Percentiles rank a stretch among this genome's conserved stretches.
Conservation (phyloP, 208 protist species). For the Strigomonas culicis region DNA sequence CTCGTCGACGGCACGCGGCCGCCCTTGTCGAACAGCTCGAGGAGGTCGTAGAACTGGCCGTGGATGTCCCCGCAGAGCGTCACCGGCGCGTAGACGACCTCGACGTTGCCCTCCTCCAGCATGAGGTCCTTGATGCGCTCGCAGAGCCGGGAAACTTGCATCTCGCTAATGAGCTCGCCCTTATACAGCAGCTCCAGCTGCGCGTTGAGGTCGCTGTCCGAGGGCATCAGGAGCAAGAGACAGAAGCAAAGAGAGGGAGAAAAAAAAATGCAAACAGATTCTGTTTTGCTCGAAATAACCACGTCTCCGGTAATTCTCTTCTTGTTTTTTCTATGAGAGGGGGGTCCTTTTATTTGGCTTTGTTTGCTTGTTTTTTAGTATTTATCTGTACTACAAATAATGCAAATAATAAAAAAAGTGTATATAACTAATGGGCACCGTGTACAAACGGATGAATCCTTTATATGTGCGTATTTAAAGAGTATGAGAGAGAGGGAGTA, state of each 20-base stretch:
- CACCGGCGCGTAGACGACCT: conserved; percentile 87
- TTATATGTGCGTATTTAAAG: too few relatives aligned
- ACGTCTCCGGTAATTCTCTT: neutral
- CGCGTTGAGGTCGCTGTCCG: conserved; percentile 50
- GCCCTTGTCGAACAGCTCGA: conserved; percentile 96
- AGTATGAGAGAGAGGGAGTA: too few relatives aligned
- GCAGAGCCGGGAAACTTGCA: conserved; percentile 87
- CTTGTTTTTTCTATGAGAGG: neutral
- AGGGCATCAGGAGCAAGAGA: neutral
- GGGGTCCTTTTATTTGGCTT: neutral
- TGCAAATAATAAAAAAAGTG: neutral
- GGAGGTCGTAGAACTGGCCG: conserved; percentile 96
- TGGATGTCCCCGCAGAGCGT: conserved; percentile 95
- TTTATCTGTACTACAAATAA: neutral
- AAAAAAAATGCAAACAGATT: neutral
- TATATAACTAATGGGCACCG: too few relatives aligned
- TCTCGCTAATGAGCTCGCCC: conserved; percentile 92
- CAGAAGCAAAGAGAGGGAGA: neutral
- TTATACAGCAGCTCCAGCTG: conserved; percentile 75
- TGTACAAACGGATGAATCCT: too few relatives aligned
- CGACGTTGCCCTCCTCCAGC: conserved; percentile 91
- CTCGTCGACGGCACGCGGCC: conserved; percentile 90
- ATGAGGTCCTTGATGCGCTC: conserved; percentile 88
- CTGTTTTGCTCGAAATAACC: neutral
- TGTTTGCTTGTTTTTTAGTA: neutral